Percentiles rank a stretch among this genome's conserved stretches.
phyloP scores from a whole-genome alignment of 2,329 filamentous ascomycete genomes.

The Penicillium sp. region DNA sequence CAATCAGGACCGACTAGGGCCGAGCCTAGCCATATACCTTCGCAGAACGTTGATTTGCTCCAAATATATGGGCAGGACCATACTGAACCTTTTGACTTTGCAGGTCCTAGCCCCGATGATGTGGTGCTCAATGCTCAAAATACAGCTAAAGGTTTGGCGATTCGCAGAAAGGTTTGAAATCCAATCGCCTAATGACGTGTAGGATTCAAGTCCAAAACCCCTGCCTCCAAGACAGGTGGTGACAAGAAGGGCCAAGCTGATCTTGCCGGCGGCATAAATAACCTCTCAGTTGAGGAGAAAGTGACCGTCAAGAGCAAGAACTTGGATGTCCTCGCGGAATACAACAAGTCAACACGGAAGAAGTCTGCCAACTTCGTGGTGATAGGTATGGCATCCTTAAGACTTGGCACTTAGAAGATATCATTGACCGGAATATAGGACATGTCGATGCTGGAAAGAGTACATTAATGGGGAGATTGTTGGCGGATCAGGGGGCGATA shows the following conservation, averaged over 20 bases:
- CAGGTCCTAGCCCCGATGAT: conserved; percentile 88
- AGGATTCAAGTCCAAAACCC: conserved; percentile 48
- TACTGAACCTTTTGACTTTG: conserved; percentile 61
- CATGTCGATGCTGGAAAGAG: conserved; percentile 98
- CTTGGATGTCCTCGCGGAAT: conserved; percentile 79
- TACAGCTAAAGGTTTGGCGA: conserved; percentile 70
- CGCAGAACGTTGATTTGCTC: conserved; percentile 35
- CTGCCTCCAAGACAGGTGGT: conserved; percentile 38
- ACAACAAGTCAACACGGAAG: conserved; percentile 72
- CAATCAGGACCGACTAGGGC: conserved; percentile 23
- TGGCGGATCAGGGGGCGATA: conserved; percentile 85
- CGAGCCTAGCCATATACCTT: conserved; percentile 35
- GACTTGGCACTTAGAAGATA: conserved; percentile 3
- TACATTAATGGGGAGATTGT: conserved; percentile 91
- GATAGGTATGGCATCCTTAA: conserved; percentile 62
- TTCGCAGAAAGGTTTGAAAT: conserved; percentile 38
- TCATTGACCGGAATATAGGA: conserved; percentile 52
- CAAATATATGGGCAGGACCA: conserved; percentile 40
- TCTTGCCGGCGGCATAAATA: conserved; percentile 50
- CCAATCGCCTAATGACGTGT: conserved; percentile 40
- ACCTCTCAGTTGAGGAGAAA: conserved; percentile 51
- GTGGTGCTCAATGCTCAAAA: conserved; percentile 80
- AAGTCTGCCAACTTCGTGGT: conserved; percentile 88
- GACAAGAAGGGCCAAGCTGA: conserved; percentile 45
- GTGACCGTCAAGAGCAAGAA: conserved; percentile 69